Evolutionary conservation across 192 early-diverging fungal species (phyloP).

Genomic region (Kappamyces sp.): DNA sequence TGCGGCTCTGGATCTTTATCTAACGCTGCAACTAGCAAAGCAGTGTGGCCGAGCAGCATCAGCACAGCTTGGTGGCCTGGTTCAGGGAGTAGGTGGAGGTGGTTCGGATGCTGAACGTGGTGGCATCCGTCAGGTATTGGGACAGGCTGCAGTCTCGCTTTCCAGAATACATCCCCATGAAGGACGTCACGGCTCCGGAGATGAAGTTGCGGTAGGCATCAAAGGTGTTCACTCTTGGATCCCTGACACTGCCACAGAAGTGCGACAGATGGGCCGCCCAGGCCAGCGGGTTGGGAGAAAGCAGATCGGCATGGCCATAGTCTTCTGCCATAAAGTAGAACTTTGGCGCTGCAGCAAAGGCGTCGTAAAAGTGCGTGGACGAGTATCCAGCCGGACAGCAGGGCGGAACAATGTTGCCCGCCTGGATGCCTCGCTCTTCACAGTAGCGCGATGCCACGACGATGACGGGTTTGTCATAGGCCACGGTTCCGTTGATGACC

Average conservation of each 20-base stretch:
- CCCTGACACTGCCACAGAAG: slow-evolving; percentile 7
- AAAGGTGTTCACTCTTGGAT: slow-evolving; percentile 7
- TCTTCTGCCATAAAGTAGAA: slow-evolving; percentile 2
- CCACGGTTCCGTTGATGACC: slow-evolving; percentile 12
- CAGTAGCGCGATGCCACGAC: slow-evolving; percentile 5
- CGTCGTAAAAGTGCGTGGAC: slow-evolving; percentile 11
- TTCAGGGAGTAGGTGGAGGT: too few relatives aligned
- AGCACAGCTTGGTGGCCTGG: too few relatives aligned
- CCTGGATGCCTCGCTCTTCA: slow-evolving; percentile 1
- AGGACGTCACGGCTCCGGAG: slow-evolving; percentile 8
- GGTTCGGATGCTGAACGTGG: too few relatives aligned
- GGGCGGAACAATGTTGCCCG: slow-evolving; percentile 7
- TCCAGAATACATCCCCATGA: not conserved
- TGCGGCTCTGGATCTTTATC: too few relatives aligned
- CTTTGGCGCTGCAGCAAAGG: slow-evolving; percentile 1
- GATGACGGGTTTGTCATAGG: slow-evolving; percentile 14
- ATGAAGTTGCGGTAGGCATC: slow-evolving; percentile 10
- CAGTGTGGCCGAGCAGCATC: too few relatives aligned
- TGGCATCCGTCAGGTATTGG: slow-evolving; percentile 5
- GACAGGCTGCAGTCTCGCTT: not conserved
- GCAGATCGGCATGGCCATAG: slow-evolving; percentile 13
- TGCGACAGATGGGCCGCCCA: slow-evolving; percentile 12
- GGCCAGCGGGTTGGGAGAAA: slow-evolving; percentile 5
- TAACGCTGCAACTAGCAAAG: too few relatives aligned
- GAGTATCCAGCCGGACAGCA: slow-evolving; percentile 9